Evolutionary conservation across 1,284 basidiomycete species (phyloP), one percentile per base, ranked within the genome.

Genomic region (Phenoliferia sp.): DNA sequence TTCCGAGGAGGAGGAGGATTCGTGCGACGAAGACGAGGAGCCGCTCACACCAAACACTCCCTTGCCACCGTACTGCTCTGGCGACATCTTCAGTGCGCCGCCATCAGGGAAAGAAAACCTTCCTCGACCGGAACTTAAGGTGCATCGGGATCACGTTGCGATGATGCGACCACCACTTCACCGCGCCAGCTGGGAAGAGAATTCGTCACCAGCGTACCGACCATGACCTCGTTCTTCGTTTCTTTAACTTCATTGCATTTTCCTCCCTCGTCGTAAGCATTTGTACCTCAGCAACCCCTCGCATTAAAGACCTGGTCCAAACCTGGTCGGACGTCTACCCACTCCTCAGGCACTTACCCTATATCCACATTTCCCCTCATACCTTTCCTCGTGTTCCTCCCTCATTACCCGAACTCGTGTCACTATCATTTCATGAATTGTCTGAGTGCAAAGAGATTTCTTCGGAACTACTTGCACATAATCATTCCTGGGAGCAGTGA

Each of bases 11-110:
- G 69, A 65, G 56, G 64, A 64, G 55, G 64, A 68, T 36, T 62
- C 63, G 15, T 56, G 54, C 62, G 48, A 60, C 52, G 69, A 70
- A 22, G 65, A 67, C 56, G 55, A 58, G 35, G 69, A 74, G 31
- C 71, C 71, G 3, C 69, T 64, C 39, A 74, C 73, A 29, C 73
- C 73, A 17, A 50, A 67, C 39, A 69, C 69, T 16, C 73, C 73
- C 1, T 57, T 71, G 9, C 63, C 68, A 29, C 63, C 67, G 0
- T 64, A 66, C 59, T 26, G 58, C 9, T 29, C 61, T 34, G 71
- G 69, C 36, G 31, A 71, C 36, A 62, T 68, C 12, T 69, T 65
- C 29, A 17, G 28, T 34, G 48, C 22, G 10, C 39, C 39, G 22
- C 39, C 39, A 44, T 26, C 33, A 17, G 64, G 66, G 28, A 66